Percentiles rank a stretch among this genome's conserved stretches.
These are phyloP conservation scores for Rhizopus sp. DNA, from an alignment of 371 early-diverging fungal genomes.

Conservation along the genomic window DNA sequence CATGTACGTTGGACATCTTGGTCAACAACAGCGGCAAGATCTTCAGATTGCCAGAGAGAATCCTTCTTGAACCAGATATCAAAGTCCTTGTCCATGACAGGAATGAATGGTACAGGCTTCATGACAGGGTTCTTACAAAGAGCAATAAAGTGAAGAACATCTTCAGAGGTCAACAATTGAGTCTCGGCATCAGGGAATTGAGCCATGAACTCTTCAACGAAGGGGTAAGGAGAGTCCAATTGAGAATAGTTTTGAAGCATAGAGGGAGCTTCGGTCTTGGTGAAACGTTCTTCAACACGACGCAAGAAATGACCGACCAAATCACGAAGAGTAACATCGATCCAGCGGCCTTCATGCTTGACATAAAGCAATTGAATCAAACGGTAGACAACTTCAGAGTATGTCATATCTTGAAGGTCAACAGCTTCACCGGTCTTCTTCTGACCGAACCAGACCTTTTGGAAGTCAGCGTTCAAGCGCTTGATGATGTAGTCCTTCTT, in stretches of 20 bases:
- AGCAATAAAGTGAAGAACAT: slow-evolving; percentile 87
- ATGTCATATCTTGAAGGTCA: slow-evolving; percentile 92
- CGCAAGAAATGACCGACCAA: slow-evolving; percentile 87
- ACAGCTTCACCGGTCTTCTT: slow-evolving; percentile 78
- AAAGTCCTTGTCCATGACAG: slow-evolving; percentile 90
- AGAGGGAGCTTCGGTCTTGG: slow-evolving; percentile 54
- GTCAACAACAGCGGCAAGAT: slow-evolving; percentile 87
- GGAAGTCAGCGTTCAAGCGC: slow-evolving; percentile 90
- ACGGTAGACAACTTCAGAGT: slow-evolving; percentile 86
- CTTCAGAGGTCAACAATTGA: slow-evolving; percentile 89
- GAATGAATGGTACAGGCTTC: slow-evolving; percentile 94
- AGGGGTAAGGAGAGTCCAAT: slow-evolving; percentile 69
- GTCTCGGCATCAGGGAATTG: slow-evolving; percentile 75
- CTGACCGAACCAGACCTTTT: slow-evolving; percentile 93
- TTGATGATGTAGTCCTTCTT: slow-evolving; percentile 93
- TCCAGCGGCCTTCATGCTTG: slow-evolving; percentile 83
- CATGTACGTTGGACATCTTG: slow-evolving; percentile 92
- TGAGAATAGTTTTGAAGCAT: slow-evolving; percentile 73
- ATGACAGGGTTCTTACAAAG: slow-evolving; percentile 81
- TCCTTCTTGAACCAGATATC: slow-evolving; percentile 97
- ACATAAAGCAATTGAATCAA: slow-evolving; percentile 84
- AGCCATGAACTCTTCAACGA: slow-evolving; percentile 76
- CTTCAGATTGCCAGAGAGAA: slow-evolving; percentile 95
- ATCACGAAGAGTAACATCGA: slow-evolving; percentile 82
- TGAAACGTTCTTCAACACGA: slow-evolving; percentile 92